A percentile compares a stretch with the other conserved stretches of the same genome.
These are phyloP conservation scores for Arctium lappa DNA, from an alignment of 129 eudicot genomes.

Conservation along the genomic window DNA sequence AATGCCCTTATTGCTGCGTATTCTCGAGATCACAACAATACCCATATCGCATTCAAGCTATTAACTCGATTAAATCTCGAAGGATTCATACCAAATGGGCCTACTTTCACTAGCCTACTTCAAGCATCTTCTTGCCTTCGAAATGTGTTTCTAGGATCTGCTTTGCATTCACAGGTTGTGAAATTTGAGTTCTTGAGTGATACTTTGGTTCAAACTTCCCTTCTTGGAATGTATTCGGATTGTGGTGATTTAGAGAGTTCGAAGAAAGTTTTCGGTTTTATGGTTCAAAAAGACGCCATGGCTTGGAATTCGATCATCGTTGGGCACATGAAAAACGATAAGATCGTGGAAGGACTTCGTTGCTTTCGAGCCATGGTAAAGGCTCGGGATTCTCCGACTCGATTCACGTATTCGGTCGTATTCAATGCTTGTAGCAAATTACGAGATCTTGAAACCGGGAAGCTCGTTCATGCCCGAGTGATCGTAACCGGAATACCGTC, in stretches of 20 bases:
- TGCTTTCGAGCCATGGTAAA: conserved; percentile 46
- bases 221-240: conserved; percentile 64
- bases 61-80: conserved; percentile 36
- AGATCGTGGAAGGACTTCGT: conserved; percentile 38
- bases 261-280: conserved; percentile 38
- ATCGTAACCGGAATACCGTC: conserved; percentile 39
- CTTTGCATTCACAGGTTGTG: conserved; percentile 45
- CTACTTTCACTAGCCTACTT: conserved; percentile 63
- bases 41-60: conserved; percentile 38
- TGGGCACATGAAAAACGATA: conserved; percentile 59
- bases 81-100: conserved; percentile 46
- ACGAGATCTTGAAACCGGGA: conserved; percentile 40
- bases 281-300: conserved; percentile 47
- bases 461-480: conserved; percentile 48
- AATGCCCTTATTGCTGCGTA: conserved; percentile 65
- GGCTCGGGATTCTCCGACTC: conserved; percentile 37
- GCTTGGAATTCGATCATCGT: conserved; percentile 76
- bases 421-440: conserved; percentile 66
- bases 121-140: conserved; percentile 46
- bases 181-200: conserved; percentile 59
- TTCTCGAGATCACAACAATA: conserved; percentile 33
- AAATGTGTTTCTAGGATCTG: conserved; percentile 40
- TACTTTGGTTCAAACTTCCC: conserved; percentile 54
- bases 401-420: conserved; percentile 65
- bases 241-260: conserved; percentile 59